phyloP scores from a whole-genome alignment of 164 flowering plant species.

The Liriodendron chinense region DNA sequence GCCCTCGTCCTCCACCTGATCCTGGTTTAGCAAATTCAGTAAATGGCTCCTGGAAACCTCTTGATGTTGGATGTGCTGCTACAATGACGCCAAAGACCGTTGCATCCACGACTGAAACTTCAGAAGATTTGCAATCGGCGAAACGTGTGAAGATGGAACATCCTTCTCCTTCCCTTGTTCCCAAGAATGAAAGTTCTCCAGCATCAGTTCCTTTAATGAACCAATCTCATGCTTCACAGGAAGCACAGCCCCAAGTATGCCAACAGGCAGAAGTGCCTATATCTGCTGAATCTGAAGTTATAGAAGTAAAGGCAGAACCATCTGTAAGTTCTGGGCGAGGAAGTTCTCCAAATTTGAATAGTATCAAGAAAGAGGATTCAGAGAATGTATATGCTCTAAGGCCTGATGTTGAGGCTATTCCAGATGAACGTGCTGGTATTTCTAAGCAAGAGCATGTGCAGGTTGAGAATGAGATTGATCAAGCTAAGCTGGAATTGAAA shows the following conservation, averaged over 20 bases:
- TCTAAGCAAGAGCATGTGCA: slow-evolving; percentile 34
- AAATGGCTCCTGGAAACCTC: slow-evolving; percentile 39
- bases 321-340: slow-evolving; percentile 30
- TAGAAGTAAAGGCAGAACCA: slow-evolving; percentile 50
- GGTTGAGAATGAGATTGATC: slow-evolving; percentile 22
- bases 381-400: slow-evolving; percentile 30
- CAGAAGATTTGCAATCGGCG: slow-evolving; percentile 55
- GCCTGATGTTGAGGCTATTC: slow-evolving; percentile 33
- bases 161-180: slow-evolving; percentile 35
- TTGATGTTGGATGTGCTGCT: slow-evolving; percentile 34
- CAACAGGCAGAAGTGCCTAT: slow-evolving; percentile 29
- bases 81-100: slow-evolving; percentile 29
- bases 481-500: slow-evolving; percentile 20
- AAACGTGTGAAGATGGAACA: slow-evolving; percentile 83
- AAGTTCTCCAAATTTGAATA: slow-evolving; percentile 28
- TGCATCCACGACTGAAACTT: slow-evolving; percentile 35
- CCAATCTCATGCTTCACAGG: slow-evolving; percentile 33
- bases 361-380: slow-evolving; percentile 30
- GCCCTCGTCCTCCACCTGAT: slow-evolving; percentile 27
- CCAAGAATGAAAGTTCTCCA: slow-evolving; percentile 36
- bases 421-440: slow-evolving; percentile 37
- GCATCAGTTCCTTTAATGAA: slow-evolving; percentile 26
- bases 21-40: slow-evolving; percentile 28
- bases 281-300: slow-evolving; percentile 40
- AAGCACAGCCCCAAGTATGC: slow-evolving; percentile 28